Conservation (phyloP, 495 filamentous ascomycete genomes). For the Talaromyces proteolyticus region DNA sequence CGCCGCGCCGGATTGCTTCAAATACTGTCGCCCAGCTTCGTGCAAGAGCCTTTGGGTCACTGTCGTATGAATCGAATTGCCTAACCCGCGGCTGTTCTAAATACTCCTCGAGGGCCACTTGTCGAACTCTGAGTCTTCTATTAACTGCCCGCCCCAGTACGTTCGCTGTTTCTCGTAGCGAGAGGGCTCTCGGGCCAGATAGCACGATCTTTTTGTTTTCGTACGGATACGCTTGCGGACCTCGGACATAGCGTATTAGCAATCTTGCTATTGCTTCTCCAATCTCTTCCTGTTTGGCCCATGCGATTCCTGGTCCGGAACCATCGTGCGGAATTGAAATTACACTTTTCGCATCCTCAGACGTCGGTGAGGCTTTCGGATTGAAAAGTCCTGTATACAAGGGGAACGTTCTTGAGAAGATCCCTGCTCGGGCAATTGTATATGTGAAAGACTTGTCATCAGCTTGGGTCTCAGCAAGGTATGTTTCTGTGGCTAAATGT, state of each 20-base stretch:
- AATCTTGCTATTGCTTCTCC: conserved; percentile 28
- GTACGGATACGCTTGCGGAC: conserved; percentile 6
- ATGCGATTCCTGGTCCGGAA: conserved; percentile 19
- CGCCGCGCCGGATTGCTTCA: conserved; percentile 23
- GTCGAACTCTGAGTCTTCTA: conserved; percentile 11
- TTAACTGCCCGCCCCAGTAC: conserved; percentile 14
- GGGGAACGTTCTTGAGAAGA: conserved; percentile 53
- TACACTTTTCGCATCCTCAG: conserved; percentile 9
- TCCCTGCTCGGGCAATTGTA: conserved; percentile 45
- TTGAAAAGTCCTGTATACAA: conserved; percentile 52
- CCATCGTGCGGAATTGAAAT: conserved; percentile 30
- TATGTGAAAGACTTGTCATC: conserved; percentile 13
- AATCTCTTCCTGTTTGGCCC: conserved; percentile 28
- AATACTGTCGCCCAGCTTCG: conserved; percentile 18
- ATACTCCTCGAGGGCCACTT: conserved; percentile 25
- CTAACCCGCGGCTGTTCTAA: conserved; percentile 14
- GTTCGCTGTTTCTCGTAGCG: conserved; percentile 22
- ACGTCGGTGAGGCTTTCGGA: too few species aligned
- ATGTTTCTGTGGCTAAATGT: conserved; percentile 48
- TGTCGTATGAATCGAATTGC: conserved; percentile 1
- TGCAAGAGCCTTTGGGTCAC: neutral
- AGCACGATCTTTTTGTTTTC: conserved; percentile 20
- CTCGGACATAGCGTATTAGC: conserved; percentile 15
- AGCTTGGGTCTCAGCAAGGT: conserved; percentile 29
- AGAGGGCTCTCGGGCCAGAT: conserved; percentile 22